These are phyloP conservation scores for Anthracocystis setariae DNA, from an alignment of 1,284 basidiomycete genomes.

Conservation along the genomic window DNA sequence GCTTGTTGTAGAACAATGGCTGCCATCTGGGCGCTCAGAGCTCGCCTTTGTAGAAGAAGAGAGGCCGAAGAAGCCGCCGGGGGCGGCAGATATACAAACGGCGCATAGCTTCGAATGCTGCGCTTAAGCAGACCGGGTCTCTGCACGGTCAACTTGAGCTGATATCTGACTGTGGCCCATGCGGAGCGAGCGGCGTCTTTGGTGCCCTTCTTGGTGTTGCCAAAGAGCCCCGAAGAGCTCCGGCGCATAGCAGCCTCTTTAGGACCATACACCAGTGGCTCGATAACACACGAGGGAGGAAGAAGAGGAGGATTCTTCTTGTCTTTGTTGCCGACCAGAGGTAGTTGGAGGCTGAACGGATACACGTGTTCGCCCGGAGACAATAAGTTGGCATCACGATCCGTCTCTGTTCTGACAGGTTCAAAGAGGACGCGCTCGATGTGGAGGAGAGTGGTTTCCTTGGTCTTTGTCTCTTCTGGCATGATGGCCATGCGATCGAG, in stretches of 20 bases:
- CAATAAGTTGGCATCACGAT: conserved; percentile 23
- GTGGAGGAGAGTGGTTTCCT: conserved; percentile 46
- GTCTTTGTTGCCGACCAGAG: conserved; percentile 23
- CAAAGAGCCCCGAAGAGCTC: conserved; percentile 27
- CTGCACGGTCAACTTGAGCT: conserved; percentile 60
- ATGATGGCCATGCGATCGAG: conserved; percentile 27
- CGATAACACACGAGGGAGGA: conserved; percentile 37
- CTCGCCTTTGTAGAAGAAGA: conserved; percentile 34
- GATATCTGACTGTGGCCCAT: conserved; percentile 63
- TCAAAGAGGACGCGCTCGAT: conserved; percentile 47
- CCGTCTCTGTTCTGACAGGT: conserved; percentile 13
- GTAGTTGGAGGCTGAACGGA: conserved; percentile 48
- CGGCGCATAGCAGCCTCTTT: conserved; percentile 14
- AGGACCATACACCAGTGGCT: conserved; percentile 34
- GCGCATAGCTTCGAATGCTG: conserved; percentile 58
- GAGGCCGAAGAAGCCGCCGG: conserved; percentile 31
- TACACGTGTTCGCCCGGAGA: conserved; percentile 44
- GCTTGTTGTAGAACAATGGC: conserved; percentile 23
- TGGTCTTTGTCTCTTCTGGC: conserved; percentile 38
- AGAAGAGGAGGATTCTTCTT: conserved; percentile 25
- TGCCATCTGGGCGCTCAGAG: conserved; percentile 38
- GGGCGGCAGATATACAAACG: conserved; percentile 61
- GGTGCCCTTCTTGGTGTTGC: conserved; percentile 15
- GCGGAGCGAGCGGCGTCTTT: conserved; percentile 18
- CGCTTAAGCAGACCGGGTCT: conserved; percentile 53